Percentiles rank a stretch among this genome's conserved stretches.
These are phyloP conservation scores for Lignosus rhinocerotis DNA, from an alignment of 1,284 basidiomycete genomes.

Conservation along the genomic window DNA sequence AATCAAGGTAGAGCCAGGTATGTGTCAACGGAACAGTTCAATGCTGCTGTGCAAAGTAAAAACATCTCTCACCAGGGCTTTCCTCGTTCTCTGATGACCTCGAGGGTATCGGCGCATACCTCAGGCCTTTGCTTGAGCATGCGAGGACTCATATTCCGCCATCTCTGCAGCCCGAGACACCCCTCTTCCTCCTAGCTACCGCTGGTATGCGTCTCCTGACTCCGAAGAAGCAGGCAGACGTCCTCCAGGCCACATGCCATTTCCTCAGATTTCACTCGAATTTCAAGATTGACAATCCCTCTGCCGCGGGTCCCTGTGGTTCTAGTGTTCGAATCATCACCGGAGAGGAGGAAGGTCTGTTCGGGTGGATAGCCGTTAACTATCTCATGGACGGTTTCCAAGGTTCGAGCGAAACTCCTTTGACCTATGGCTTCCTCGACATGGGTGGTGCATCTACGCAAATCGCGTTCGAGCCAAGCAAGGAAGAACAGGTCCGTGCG, in stretches of 20 bases:
- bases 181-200: constrained; percentile 93
- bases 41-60: not conserved
- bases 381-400: constrained; percentile 98
- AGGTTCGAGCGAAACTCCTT: constrained; percentile 56
- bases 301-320: constrained; percentile 75
- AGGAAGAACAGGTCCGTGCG: constrained; percentile 51
- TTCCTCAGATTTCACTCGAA: constrained; percentile 75
- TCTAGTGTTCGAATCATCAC: constrained; percentile 93
- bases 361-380: constrained; percentile 99
- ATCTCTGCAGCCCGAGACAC: constrained; percentile 79
- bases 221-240: constrained; percentile 64
- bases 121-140: constrained; percentile 83
- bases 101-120: constrained; percentile 71
- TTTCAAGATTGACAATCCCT: constrained; percentile 71
- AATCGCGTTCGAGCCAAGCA: constrained; percentile 89
- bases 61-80: constrained; percentile 58
- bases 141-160: constrained; percentile 85
- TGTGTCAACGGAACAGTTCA: constrained; percentile 31
- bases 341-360: constrained; percentile 97
- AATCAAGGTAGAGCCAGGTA: constrained; percentile 91
- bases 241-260: constrained; percentile 78
- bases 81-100: constrained; percentile 80
- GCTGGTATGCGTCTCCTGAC: constrained; percentile 95
- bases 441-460: constrained; percentile 99
- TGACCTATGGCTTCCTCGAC: constrained; percentile 97